Evolutionary conservation across 768 basidiomycete genomes (phyloP).

Genomic region (Suillus subalutaceus): DNA sequence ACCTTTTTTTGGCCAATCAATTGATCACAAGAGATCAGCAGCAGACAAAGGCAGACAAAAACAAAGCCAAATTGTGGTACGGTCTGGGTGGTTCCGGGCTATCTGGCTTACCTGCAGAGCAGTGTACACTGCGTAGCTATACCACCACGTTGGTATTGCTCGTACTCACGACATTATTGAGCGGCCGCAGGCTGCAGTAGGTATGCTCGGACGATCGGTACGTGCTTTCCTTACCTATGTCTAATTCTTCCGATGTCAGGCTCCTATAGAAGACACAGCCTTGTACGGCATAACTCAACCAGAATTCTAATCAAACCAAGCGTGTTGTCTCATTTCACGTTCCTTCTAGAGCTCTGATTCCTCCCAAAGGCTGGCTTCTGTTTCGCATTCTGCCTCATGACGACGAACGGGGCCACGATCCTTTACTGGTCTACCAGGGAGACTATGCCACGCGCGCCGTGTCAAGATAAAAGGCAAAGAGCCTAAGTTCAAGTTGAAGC

Average conservation of each 20-base stretch:
- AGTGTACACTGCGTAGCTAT: neutral
- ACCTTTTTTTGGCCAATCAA: neutral
- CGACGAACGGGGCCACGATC: neutral
- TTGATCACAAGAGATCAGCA: neutral
- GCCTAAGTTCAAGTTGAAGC: neutral
- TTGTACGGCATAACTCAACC: neutral
- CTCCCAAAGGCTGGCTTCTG: constrained; percentile 42
- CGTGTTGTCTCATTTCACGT: constrained; percentile 80
- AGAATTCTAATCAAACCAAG: constrained; percentile 44
- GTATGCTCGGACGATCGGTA: neutral
- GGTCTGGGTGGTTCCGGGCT: neutral
- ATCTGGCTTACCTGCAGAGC: neutral
- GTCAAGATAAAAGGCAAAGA: neutral
- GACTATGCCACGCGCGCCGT: neutral
- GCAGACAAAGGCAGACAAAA: neutral
- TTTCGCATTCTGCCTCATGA: neutral
- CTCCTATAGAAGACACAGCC: neutral
- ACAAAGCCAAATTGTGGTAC: neutral
- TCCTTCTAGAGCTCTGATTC: constrained; percentile 56
- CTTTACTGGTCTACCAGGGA: neutral
- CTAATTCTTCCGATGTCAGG: neutral
- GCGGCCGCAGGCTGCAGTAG: neutral
- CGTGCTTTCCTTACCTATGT: neutral
- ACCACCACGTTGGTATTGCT: neutral
- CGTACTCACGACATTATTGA: neutral